Evolutionary conservation across 768 basidiomycete genomes (phyloP).

Genomic region (Kwoniella shandongensis): DNA sequence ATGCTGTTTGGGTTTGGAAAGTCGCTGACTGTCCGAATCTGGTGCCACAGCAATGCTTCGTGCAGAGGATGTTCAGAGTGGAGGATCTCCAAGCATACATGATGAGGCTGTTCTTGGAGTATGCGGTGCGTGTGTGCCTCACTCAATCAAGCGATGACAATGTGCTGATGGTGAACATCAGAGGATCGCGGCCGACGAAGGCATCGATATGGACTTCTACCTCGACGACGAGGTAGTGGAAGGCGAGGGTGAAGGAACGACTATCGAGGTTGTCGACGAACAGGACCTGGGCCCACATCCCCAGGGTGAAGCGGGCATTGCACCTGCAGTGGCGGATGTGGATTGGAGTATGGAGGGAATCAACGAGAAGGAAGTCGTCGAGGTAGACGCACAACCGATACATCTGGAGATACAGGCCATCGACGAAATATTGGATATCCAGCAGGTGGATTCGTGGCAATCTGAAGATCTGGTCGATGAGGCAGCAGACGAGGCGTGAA

Average conservation of each 20-base stretch:
- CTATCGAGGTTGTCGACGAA: background rate
- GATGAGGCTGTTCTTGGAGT: slow-evolving; percentile 54
- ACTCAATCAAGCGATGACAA: background rate
- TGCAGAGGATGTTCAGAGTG: slow-evolving; percentile 52
- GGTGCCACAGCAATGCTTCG: slow-evolving; percentile 40
- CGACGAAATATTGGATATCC: too few species aligned
- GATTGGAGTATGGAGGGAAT: too few species aligned
- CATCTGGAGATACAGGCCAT: too few species aligned
- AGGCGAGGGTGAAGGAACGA: background rate
- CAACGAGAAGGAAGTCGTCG: too few species aligned
- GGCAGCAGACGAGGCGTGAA: too few species aligned
- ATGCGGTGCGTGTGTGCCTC: slow-evolving; percentile 43
- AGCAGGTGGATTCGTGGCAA: too few species aligned
- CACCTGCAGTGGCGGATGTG: too few species aligned
- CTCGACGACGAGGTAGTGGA: slow-evolving; percentile 5
- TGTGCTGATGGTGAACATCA: slow-evolving; percentile 5
- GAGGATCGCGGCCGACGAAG: slow-evolving; percentile 45
- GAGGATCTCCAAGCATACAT: slow-evolving; percentile 54
- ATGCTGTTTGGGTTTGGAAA: background rate
- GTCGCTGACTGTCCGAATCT: background rate
- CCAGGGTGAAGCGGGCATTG: too few species aligned
- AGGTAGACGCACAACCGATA: too few species aligned
- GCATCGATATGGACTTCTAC: slow-evolving; percentile 38
- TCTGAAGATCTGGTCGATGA: too few species aligned
- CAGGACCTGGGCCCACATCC: background rate